Percentiles rank a stretch among this genome's conserved stretches.
These are phyloP conservation scores for Smallanthus sonchifolius DNA, from an alignment of 129 eudicot genomes.

Conservation along the genomic window DNA sequence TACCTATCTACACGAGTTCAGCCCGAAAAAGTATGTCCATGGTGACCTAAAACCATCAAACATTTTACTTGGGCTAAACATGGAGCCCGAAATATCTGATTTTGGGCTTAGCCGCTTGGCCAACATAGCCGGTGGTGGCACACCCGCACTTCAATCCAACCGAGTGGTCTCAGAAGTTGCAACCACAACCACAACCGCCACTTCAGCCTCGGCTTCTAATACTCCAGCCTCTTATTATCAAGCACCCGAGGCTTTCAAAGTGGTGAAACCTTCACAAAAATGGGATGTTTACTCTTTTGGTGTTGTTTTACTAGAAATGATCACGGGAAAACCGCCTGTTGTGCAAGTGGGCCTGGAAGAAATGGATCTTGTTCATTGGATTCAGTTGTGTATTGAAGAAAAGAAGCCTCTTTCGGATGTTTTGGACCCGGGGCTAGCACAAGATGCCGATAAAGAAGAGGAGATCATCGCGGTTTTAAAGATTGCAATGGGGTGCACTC, in stretches of 20 bases:
- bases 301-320: slow-evolving; percentile 75
- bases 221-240: slow-evolving; percentile 44
- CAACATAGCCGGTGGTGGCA: slow-evolving; percentile 80
- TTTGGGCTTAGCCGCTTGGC: slow-evolving; percentile 92
- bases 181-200: slow-evolving; percentile 22
- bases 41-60: slow-evolving; percentile 93
- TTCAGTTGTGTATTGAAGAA: slow-evolving; percentile 88
- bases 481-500: slow-evolving; percentile 89
- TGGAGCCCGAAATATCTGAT: slow-evolving; percentile 82
- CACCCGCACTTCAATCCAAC: slow-evolving; percentile 59
- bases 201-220: slow-evolving; percentile 31
- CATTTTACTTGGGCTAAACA: slow-evolving; percentile 59
- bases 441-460: slow-evolving; percentile 80
- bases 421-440: slow-evolving; percentile 56
- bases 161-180: slow-evolving; percentile 52
- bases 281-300: slow-evolving; percentile 97
- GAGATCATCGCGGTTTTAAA: slow-evolving; percentile 79
- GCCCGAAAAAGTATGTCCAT: slow-evolving; percentile 94
- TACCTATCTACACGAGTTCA: slow-evolving; percentile 78
- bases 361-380: slow-evolving; percentile 82
- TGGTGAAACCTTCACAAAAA: slow-evolving; percentile 90
- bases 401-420: slow-evolving; percentile 87
- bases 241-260: slow-evolving; percentile 91
- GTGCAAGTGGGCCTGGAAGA: slow-evolving; percentile 69
- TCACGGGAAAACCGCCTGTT: slow-evolving; percentile 65